These are phyloP conservation scores for Candida neerlandica DNA, from an alignment of 1,139 yeast species.

Conservation along the genomic window DNA sequence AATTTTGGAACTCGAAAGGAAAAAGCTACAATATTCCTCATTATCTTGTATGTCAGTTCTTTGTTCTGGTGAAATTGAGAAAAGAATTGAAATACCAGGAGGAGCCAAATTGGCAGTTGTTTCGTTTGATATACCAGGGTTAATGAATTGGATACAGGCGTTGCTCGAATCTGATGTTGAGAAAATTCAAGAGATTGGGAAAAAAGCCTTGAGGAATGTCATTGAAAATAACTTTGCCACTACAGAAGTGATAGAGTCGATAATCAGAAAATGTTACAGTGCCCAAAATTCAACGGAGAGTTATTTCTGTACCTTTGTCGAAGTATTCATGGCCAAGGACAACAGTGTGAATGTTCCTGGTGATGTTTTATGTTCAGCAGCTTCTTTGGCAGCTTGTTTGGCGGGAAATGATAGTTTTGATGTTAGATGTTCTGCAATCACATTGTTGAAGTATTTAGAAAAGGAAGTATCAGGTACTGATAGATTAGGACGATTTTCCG, in stretches of 20 bases:
- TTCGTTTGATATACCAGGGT: slow-evolving; percentile 69
- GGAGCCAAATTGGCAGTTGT: slow-evolving; percentile 39
- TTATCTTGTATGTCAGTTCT: slow-evolving; percentile 83
- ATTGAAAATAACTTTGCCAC: slow-evolving; percentile 61
- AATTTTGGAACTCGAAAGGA: slow-evolving; percentile 79
- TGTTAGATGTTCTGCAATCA: slow-evolving; percentile 65
- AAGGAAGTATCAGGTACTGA: slow-evolving; percentile 49
- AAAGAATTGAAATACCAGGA: slow-evolving; percentile 48
- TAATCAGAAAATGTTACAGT: slow-evolving; percentile 68
- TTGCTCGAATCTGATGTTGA: slow-evolving; percentile 64
- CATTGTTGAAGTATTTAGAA: slow-evolving; percentile 60
- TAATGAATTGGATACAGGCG: slow-evolving; percentile 79
- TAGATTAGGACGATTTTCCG: slow-evolving; percentile 50
- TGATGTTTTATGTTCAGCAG: slow-evolving; percentile 64
- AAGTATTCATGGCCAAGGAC: slow-evolving; percentile 47
- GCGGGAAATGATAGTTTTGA: slow-evolving; percentile 65
- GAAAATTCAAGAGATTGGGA: slow-evolving; percentile 63
- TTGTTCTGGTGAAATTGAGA: slow-evolving; percentile 66
- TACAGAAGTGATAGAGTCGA: slow-evolving; percentile 59
- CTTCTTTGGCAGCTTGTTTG: slow-evolving; percentile 67
- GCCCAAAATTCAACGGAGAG: slow-evolving; percentile 61
- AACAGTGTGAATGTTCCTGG: slow-evolving; percentile 45
- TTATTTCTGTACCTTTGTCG: slow-evolving; percentile 73
- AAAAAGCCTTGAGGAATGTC: slow-evolving; percentile 70
- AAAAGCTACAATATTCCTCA: slow-evolving; percentile 70